These are phyloP conservation scores for Trypanosomatidae sp. DNA, from an alignment of 208 protist species.

Conservation along the genomic window DNA sequence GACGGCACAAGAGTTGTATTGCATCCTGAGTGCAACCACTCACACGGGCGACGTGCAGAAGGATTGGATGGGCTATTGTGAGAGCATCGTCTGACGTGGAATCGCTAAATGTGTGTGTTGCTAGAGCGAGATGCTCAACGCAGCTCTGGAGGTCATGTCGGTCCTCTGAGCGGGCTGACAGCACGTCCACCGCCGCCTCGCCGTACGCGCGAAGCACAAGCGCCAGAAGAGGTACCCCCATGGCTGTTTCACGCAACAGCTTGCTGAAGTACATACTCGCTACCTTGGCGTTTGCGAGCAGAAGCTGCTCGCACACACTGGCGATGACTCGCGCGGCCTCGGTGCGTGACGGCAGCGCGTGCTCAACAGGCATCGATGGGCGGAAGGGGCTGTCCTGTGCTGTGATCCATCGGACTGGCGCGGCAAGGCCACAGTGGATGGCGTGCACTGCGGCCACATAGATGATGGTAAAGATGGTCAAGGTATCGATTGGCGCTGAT, in stretches of 20 bases:
- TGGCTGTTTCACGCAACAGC: constrained; percentile 19
- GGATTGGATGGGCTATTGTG: constrained; percentile 28
- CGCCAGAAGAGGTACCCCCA: constrained; percentile 39
- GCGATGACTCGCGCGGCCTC: constrained; percentile 7
- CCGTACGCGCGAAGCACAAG: constrained; percentile 54
- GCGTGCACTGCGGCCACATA: constrained; percentile 14
- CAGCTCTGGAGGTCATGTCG: constrained; percentile 3
- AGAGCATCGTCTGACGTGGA: not conserved
- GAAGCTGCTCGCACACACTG: constrained; percentile 14
- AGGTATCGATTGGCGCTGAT: not conserved
- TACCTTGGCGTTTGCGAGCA: constrained; percentile 10
- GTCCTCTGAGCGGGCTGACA: not conserved
- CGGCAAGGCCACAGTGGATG: constrained; percentile 17
- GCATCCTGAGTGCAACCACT: constrained; percentile 22
- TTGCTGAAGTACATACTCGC: constrained; percentile 5
- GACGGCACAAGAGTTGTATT: constrained; percentile 41
- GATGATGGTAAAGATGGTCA: constrained; percentile 4
- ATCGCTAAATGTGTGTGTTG: constrained; percentile 1
- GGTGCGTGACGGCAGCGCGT: not conserved
- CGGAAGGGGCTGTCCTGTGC: constrained; percentile 17
- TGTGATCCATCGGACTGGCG: constrained; percentile 11
- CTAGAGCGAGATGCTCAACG: constrained; percentile 9
- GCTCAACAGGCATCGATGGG: not conserved
- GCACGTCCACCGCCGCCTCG: constrained; percentile 14
- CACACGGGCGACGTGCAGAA: constrained; percentile 27